phyloP scores from a whole-genome alignment of 176 grass and related monocot genomes.

The Avena atlantica region DNA sequence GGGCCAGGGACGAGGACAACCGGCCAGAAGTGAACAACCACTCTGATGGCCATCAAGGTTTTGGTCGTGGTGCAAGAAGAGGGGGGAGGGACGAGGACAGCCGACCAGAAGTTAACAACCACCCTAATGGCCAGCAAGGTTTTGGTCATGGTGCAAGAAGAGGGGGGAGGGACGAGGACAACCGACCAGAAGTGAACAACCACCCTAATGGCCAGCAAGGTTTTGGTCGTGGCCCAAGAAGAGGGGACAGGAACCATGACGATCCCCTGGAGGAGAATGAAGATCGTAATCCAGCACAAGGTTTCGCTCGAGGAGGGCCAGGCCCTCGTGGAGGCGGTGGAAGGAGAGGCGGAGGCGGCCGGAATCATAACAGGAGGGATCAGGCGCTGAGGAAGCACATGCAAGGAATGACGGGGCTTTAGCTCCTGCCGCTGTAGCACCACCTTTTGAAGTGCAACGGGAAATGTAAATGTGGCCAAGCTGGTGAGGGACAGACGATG shows the following conservation, averaged over 20 bases:
- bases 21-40: constrained; percentile 17
- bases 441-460: neutral
- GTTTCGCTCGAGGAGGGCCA: constrained; percentile 44
- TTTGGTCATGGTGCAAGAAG: constrained; percentile 51
- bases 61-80: constrained; percentile 56
- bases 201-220: constrained; percentile 39
- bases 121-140: constrained; percentile 29
- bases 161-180: constrained; percentile 39
- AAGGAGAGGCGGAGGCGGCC: constrained; percentile 53
- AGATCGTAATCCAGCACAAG: constrained; percentile 34
- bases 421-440: constrained; percentile 14
- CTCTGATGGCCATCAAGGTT: constrained; percentile 43
- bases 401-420: constrained; percentile 63
- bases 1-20: neutral
- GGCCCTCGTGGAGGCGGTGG: constrained; percentile 51
- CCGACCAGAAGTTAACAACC: constrained; percentile 9
- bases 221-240: constrained; percentile 51
- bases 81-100: constrained; percentile 33
- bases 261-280: constrained; percentile 37
- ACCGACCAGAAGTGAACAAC: constrained; percentile 13
- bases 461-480: constrained; percentile 44
- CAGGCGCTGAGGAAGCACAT: constrained; percentile 81
- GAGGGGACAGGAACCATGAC: constrained; percentile 45
- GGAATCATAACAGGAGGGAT: constrained; percentile 68
- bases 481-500: constrained; percentile 19